phyloP scores from a whole-genome alignment of 108 stramenopile species.

The Fistulifera pelliculosa region DNA sequence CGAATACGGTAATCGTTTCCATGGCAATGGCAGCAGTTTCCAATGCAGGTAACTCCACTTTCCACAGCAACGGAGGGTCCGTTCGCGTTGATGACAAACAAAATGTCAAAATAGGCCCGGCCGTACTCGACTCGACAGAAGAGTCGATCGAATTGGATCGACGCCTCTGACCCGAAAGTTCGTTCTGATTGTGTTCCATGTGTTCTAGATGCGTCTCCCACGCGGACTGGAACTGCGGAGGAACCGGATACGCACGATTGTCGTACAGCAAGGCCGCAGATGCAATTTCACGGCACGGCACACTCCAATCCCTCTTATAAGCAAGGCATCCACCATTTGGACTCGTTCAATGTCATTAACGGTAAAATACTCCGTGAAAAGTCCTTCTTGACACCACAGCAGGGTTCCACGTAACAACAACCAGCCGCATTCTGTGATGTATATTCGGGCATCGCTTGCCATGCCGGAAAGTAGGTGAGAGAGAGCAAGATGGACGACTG shows the following conservation, averaged over 20 bases:
- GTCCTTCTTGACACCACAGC: background rate
- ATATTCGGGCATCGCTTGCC: constrained; percentile 62
- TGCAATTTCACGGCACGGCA: constrained; percentile 61
- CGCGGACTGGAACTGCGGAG: constrained; percentile 4
- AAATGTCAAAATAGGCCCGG: constrained; percentile 14
- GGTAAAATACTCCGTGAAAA: constrained; percentile 5
- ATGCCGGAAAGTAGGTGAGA: constrained; percentile 62
- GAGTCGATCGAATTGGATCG: background rate
- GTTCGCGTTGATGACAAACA: constrained; percentile 1
- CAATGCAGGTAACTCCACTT: constrained; percentile 59
- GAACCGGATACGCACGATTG: background rate
- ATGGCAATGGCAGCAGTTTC: constrained; percentile 25
- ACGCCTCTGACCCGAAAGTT: background rate
- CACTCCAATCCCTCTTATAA: constrained; percentile 56
- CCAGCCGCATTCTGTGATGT: constrained; percentile 24
- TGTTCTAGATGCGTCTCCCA: constrained; percentile 3
- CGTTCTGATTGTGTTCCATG: background rate
- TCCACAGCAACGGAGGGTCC: constrained; percentile 66
- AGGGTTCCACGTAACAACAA: background rate
- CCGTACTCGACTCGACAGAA: background rate
- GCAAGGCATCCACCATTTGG: constrained; percentile 7
- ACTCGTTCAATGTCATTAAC: constrained; percentile 19
- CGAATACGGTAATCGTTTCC: constrained; percentile 66
- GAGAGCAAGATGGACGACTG: constrained; percentile 37
- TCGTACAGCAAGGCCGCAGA: constrained; percentile 27